These are phyloP conservation scores for Silene coronaria DNA, from an alignment of 179 eudicot genomes.

Conservation along the genomic window DNA sequence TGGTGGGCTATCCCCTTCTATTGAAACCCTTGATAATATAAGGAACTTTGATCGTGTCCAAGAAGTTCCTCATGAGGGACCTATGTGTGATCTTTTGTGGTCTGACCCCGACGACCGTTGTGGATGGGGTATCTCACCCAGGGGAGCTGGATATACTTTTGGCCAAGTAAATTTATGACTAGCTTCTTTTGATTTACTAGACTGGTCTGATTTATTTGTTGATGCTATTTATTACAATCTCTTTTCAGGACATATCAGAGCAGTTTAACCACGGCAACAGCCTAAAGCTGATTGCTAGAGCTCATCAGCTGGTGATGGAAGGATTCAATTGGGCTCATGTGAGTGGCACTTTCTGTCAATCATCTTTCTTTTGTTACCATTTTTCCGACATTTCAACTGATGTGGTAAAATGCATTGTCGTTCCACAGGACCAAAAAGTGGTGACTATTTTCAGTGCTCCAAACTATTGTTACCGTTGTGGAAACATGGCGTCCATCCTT, in stretches of 20 bases:
- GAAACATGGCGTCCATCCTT: conserved; percentile 95
- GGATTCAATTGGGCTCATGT: conserved; percentile 98
- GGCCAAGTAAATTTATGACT: conserved; percentile 56
- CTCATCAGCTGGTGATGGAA: conserved; percentile 98
- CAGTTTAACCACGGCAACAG: conserved; percentile 90
- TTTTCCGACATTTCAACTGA: not conserved
- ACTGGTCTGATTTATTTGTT: not conserved
- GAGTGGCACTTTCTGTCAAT: conserved; percentile 17
- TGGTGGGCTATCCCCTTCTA: conserved; percentile 93
- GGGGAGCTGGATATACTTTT: conserved; percentile 99
- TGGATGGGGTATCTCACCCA: conserved; percentile 98
- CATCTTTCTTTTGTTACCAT: not conserved
- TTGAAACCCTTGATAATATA: conserved; percentile 87
- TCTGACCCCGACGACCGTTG: conserved; percentile 98
- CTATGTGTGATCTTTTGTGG: conserved; percentile 98
- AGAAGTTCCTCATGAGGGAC: conserved; percentile 99
- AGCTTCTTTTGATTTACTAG: not conserved
- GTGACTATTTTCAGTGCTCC: conserved; percentile 97
- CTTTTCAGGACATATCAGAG: conserved; percentile 83
- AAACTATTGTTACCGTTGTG: conserved; percentile 94
- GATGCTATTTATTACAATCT: not conserved
- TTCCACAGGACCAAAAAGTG: conserved; percentile 85
- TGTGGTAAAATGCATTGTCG: not conserved
- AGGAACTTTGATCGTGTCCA: conserved; percentile 96
- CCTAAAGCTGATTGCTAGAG: conserved; percentile 91